phyloP scores from a whole-genome alignment of 352 stramenopile species.

The Phytophthora aleatoria region DNA sequence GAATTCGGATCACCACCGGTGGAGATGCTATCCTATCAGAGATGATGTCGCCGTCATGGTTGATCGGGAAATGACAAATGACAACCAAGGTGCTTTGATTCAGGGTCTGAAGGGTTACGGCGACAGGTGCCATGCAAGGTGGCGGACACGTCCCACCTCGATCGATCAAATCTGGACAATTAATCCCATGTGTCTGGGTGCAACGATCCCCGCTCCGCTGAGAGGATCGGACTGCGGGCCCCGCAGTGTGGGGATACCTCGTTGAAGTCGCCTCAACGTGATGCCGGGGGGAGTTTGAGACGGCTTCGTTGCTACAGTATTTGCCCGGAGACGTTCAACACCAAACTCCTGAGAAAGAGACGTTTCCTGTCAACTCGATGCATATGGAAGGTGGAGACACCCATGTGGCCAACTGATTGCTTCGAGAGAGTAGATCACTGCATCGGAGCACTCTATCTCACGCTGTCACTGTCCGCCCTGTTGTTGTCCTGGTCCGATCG shows the following conservation, averaged over 20 bases:
- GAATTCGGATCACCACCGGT: constrained; percentile 8
- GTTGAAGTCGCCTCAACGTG: constrained; percentile 5
- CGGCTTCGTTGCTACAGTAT: background rate
- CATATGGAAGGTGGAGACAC: constrained; percentile 16
- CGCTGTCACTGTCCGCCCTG: constrained; percentile 23
- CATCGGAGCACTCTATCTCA: constrained; percentile 17
- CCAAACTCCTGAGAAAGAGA: background rate
- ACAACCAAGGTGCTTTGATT: no score
- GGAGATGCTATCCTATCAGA: no score
- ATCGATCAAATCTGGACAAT: constrained; percentile 30
- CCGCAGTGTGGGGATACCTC: background rate
- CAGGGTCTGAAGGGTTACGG: no score
- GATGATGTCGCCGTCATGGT: no score
- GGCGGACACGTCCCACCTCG: constrained; percentile 14
- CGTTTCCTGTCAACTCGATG: constrained; percentile 12
- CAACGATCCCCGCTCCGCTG: constrained; percentile 18
- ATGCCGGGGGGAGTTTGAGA: background rate
- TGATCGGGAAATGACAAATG: no score
- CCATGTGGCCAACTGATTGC: constrained; percentile 31
- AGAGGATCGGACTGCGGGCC: constrained; percentile 16
- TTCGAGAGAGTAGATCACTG: constrained; percentile 22
- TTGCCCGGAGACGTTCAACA: background rate
- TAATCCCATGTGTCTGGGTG: constrained; percentile 36
- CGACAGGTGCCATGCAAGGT: no score
- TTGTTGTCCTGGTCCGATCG: constrained; percentile 23